Conservation (phyloP, 345 rosid species). For the Murraya koenigii region DNA sequence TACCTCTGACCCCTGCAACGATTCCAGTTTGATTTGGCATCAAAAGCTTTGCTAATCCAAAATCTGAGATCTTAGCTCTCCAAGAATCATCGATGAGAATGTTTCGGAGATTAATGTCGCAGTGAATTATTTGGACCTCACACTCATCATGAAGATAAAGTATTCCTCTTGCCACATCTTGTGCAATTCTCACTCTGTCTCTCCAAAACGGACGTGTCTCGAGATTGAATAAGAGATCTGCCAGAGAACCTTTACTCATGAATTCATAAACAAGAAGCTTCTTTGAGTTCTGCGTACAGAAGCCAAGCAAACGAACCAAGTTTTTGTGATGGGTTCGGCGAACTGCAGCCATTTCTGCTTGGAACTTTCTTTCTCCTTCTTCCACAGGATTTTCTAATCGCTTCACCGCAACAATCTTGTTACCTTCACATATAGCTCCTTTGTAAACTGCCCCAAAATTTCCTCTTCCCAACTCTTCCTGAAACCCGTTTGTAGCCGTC, state of each 20-base stretch:
- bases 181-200: slow-evolving; percentile 16
- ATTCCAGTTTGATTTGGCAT: slow-evolving; percentile 22
- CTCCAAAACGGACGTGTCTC: slow-evolving; percentile 10
- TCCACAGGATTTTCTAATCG: slow-evolving; percentile 14
- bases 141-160: slow-evolving; percentile 23
- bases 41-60: slow-evolving; percentile 25
- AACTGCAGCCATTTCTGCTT: slow-evolving; percentile 26
- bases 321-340: slow-evolving; percentile 31
- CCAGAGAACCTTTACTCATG: slow-evolving; percentile 23
- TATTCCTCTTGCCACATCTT: slow-evolving; percentile 1
- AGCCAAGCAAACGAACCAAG: slow-evolving; percentile 29
- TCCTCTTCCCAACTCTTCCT: slow-evolving; percentile 17
- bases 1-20: neutral
- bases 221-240: neutral
- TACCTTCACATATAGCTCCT: slow-evolving; percentile 7
- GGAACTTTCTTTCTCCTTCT: slow-evolving; percentile 21
- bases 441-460: slow-evolving; percentile 23
- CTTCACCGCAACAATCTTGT: slow-evolving; percentile 14
- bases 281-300: slow-evolving; percentile 19
- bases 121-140: slow-evolving; percentile 25
- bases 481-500: slow-evolving; percentile 21
- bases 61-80: slow-evolving; percentile 21
- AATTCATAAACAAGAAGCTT: slow-evolving; percentile 29
- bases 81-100: slow-evolving; percentile 26
- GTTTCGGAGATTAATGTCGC: slow-evolving; percentile 14